Evolutionary conservation across 2,329 filamentous ascomycete species (phyloP).

Genomic region (Setomelanomma holmii): DNA sequence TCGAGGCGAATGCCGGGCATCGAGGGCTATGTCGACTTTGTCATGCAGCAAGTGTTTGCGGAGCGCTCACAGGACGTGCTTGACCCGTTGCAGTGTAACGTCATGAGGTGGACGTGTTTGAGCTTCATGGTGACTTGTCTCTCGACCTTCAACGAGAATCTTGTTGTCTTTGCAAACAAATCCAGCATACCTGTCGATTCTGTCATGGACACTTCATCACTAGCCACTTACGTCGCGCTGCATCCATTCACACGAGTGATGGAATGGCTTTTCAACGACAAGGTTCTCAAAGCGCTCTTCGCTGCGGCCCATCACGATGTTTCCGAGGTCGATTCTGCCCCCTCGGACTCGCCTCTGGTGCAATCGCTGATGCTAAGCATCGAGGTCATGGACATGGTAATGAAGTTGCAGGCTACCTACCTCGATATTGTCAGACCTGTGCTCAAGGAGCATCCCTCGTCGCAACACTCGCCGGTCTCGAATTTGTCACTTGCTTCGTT

Average conservation of each 20-base stretch:
- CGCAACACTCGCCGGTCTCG: slow-evolving; percentile 68
- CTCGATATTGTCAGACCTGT: slow-evolving; percentile 84
- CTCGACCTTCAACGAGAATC: slow-evolving; percentile 89
- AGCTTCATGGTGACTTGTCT: slow-evolving; percentile 83
- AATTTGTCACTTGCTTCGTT: slow-evolving; percentile 85
- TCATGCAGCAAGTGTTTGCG: slow-evolving; percentile 78
- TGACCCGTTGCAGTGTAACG: slow-evolving; percentile 70
- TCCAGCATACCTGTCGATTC: slow-evolving; percentile 77
- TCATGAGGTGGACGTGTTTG: slow-evolving; percentile 81
- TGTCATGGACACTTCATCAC: slow-evolving; percentile 74
- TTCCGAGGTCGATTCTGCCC: slow-evolving; percentile 72
- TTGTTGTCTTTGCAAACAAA: slow-evolving; percentile 83
- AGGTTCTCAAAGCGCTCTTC: slow-evolving; percentile 81
- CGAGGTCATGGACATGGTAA: slow-evolving; percentile 80
- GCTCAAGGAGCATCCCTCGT: slow-evolving; percentile 70
- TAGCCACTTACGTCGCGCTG: slow-evolving; percentile 80
- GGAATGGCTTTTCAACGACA: slow-evolving; percentile 98
- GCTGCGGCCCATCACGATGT: slow-evolving; percentile 78
- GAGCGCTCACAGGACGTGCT: slow-evolving; percentile 69
- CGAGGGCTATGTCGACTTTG: slow-evolving; percentile 91
- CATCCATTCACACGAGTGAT: slow-evolving; percentile 95
- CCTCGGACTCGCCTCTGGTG: slow-evolving; percentile 81
- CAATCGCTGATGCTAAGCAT: slow-evolving; percentile 80
- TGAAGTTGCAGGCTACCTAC: slow-evolving; percentile 91
- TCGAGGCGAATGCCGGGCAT: slow-evolving; percentile 83